phyloP scores from a whole-genome alignment of 2,329 filamentous ascomycete genomes.

The Fusarium solani-melongenae region DNA sequence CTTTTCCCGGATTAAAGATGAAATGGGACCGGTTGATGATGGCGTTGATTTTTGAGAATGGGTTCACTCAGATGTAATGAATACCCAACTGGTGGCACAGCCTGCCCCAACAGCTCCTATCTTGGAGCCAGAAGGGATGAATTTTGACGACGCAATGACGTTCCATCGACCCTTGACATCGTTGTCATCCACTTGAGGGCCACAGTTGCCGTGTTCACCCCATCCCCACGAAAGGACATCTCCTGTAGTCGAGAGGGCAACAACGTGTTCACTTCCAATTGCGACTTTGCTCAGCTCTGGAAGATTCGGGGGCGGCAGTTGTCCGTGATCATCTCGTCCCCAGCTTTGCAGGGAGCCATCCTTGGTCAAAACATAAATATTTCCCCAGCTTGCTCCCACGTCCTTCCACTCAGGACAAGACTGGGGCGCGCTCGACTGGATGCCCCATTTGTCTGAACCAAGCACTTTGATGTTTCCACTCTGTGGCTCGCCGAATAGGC shows the following conservation, averaged over 20 bases:
- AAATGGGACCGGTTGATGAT: too few relatives aligned
- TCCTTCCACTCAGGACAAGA: constrained; percentile 70
- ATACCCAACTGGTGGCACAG: constrained; percentile 88
- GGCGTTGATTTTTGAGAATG: constrained; percentile 10
- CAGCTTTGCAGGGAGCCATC: constrained; percentile 75
- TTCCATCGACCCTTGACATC: constrained; percentile 79
- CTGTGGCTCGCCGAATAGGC: constrained; percentile 67
- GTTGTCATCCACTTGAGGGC: constrained; percentile 70
- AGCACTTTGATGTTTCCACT: constrained; percentile 73
- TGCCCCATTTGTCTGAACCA: constrained; percentile 79
- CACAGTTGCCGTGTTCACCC: constrained; percentile 98
- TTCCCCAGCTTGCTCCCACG: constrained; percentile 84
- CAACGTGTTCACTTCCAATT: constrained; percentile 89
- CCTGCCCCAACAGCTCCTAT: constrained; percentile 80
- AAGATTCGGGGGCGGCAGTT: constrained; percentile 74
- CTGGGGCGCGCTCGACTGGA: constrained; percentile 68
- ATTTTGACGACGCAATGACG: constrained; percentile 68
- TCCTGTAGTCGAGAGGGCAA: constrained; percentile 74
- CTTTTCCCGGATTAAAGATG: constrained; percentile 53
- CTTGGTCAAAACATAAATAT: constrained; percentile 75
- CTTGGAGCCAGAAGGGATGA: constrained; percentile 60
- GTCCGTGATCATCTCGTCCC: constrained; percentile 88
- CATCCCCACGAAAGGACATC: constrained; percentile 90
- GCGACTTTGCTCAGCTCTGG: constrained; percentile 73
- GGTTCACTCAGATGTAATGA: constrained; percentile 41